phyloP scores from a whole-genome alignment of 768 basidiomycete species.

The Lentinula edodes region DNA sequence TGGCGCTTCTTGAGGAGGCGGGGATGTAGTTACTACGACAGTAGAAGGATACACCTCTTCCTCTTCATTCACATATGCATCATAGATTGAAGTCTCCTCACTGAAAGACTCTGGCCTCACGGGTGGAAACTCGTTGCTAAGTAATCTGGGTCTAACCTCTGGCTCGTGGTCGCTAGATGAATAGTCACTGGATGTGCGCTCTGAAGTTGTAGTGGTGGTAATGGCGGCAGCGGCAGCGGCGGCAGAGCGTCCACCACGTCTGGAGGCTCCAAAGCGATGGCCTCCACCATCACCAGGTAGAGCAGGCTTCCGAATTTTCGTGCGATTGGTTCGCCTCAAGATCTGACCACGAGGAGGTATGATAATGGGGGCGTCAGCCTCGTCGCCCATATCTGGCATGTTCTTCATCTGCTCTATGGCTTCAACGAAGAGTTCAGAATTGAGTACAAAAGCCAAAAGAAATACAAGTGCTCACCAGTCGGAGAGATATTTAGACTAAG shows the following conservation, averaged over 20 bases:
- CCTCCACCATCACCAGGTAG: slow-evolving; percentile 73
- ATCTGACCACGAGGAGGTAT: slow-evolving; percentile 85
- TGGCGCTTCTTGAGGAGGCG: slow-evolving; percentile 13
- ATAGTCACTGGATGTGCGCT: slow-evolving; percentile 63
- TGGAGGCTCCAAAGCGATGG: slow-evolving; percentile 67
- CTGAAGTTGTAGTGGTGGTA: slow-evolving; percentile 28
- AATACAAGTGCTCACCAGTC: slow-evolving; percentile 59
- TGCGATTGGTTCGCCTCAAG: slow-evolving; percentile 86
- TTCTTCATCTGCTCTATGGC: slow-evolving; percentile 66
- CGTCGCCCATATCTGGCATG: slow-evolving; percentile 64
- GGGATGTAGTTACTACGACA: slow-evolving; percentile 25
- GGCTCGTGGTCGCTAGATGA: slow-evolving; percentile 70
- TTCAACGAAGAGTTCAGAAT: slow-evolving; percentile 20
- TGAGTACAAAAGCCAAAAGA: slow-evolving; percentile 12
- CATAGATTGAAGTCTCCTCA: slow-evolving; percentile 79
- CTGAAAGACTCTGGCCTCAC: slow-evolving; percentile 69
- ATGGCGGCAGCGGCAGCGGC: slow-evolving; percentile 28
- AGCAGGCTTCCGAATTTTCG: slow-evolving; percentile 88
- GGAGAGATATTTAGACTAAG: slow-evolving; percentile 84
- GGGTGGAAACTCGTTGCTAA: slow-evolving; percentile 41
- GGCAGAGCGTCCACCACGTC: slow-evolving; percentile 23
- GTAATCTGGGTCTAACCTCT: slow-evolving; percentile 32
- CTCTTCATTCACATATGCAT: slow-evolving; percentile 68
- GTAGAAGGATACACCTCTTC: slow-evolving; percentile 33
- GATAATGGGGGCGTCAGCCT: slow-evolving; percentile 88